phyloP scores from a whole-genome alignment of 305 asterid genomes.

The Rubia tinctorum region DNA sequence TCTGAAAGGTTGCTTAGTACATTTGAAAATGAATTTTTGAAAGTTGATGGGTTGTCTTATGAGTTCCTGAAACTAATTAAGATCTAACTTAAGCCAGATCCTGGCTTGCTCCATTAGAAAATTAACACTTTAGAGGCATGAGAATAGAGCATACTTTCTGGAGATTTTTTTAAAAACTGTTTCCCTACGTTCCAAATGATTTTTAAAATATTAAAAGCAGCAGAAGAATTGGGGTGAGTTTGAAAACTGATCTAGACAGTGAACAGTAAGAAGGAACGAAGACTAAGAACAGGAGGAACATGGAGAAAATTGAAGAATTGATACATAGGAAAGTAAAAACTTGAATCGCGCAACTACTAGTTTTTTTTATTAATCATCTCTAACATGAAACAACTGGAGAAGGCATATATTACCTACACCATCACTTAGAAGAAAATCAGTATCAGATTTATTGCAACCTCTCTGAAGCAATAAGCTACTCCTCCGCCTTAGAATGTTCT shows the following conservation, averaged over 20 bases:
- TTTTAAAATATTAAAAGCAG: background rate
- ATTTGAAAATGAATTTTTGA: background rate
- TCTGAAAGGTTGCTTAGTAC: background rate
- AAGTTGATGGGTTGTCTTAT: background rate
- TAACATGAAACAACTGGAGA: background rate
- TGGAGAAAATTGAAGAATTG: background rate
- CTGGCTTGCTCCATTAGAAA: background rate
- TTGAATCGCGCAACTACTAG: background rate
- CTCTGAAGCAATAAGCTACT: background rate
- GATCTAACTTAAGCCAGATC: slow-evolving; percentile 2
- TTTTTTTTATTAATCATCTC: background rate
- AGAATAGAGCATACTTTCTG: background rate
- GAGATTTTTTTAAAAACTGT: background rate
- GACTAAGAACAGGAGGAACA: background rate
- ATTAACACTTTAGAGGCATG: background rate
- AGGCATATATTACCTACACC: background rate
- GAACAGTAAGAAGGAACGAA: background rate
- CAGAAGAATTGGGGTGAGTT: background rate
- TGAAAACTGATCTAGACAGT: background rate
- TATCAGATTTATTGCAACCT: background rate
- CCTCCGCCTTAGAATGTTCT: background rate
- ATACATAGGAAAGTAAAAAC: background rate
- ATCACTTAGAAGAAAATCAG: background rate
- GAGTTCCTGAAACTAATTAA: background rate
- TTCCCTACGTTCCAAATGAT: too few relatives aligned